These are phyloP conservation scores for Zalaria sp. DNA, from an alignment of 2,329 filamentous ascomycete species.

Conservation along the genomic window DNA sequence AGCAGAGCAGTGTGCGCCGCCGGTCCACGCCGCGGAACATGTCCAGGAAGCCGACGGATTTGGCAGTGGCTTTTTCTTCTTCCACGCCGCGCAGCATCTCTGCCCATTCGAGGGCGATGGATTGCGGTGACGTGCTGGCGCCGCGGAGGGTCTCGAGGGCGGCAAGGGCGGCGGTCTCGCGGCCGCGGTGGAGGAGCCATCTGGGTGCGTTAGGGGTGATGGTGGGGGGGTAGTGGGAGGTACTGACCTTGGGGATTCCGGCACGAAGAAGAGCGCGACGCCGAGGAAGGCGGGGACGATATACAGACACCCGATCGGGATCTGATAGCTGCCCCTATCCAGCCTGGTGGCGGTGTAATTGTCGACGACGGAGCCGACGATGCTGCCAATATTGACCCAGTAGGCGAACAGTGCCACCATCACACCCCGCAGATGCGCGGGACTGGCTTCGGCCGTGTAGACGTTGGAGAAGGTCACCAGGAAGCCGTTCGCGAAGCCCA, in stretches of 20 bases:
- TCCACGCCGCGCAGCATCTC: slow-evolving; percentile 18
- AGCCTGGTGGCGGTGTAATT: slow-evolving; percentile 26
- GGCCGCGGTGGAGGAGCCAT: slow-evolving; percentile 20
- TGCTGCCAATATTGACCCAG: slow-evolving; percentile 31
- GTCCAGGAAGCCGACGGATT: slow-evolving; percentile 15
- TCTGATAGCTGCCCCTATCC: slow-evolving; percentile 21
- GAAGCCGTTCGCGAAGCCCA: slow-evolving; percentile 41
- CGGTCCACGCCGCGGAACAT: slow-evolving; percentile 20
- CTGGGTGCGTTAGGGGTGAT: slow-evolving; percentile 16
- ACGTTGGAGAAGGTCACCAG: slow-evolving; percentile 25
- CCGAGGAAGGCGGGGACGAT: slow-evolving; percentile 33
- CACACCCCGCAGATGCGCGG: slow-evolving; percentile 25
- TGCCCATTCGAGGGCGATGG: slow-evolving; percentile 3
- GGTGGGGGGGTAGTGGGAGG: not conserved
- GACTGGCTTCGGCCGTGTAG: slow-evolving; percentile 23
- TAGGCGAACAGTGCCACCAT: slow-evolving; percentile 32
- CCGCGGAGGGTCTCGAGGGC: slow-evolving; percentile 3
- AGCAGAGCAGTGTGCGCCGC: slow-evolving; percentile 17
- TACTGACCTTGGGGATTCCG: slow-evolving; percentile 11
- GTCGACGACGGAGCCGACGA: slow-evolving; percentile 34
- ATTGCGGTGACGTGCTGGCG: not conserved
- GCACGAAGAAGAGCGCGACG: slow-evolving; percentile 26
- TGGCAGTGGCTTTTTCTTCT: slow-evolving; percentile 15
- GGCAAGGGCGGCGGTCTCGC: not conserved
- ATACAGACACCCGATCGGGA: slow-evolving; percentile 40